Evolutionary conservation across 352 stramenopile genomes (phyloP), one percentile per base, ranked within the genome.

Genomic region (Phytopythium kandeliae): DNA sequence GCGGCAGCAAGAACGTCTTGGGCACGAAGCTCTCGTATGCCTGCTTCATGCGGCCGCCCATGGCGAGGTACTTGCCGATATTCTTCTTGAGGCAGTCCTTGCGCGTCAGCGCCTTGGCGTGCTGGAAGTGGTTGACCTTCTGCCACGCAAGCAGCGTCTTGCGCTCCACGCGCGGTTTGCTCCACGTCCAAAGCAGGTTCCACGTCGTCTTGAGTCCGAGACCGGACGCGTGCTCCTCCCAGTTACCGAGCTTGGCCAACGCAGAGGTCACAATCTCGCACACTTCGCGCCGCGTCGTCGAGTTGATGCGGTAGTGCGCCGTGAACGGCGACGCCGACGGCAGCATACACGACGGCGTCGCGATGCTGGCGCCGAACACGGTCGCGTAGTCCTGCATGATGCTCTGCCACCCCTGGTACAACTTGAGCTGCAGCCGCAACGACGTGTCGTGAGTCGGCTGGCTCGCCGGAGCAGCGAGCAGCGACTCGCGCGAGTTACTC

Each of bases 11-110:
- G 62, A 97, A 98, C 10, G 92, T 98, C 34, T 83, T 55, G 1
- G 94, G 95, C 38, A 96, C 83, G 25, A 98, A 89, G 19, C 33
- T 35, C 50, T 97, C 78, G 51, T 95, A 97, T 30, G 74, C 83
- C 46, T 79, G 66, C 34, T 71, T 67, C 42, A 89, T 61, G 4
- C 58, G 53, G 4, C 68, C 71, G 25, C 76, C 76, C 47, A 82
- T 61, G 28, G 57, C 59, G 11, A 73, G 34, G 55, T 79, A 89
- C 53, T 78, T 92, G 34, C 63, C 82, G 55, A 77, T 86, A 67
- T 79, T 88, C 43, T 91, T 86, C 61, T 96, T 96, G 34, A 98
- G 74, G 33, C 95, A 84, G 70, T 98, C 95, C 58, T 98, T 98
- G 19, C 94, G 72, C 0, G 92, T 98, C 5, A 98, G 59, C 50